Conservation (phyloP, 2,329 filamentous ascomycete genomes). For the Rachicladosporium sp. region DNA sequence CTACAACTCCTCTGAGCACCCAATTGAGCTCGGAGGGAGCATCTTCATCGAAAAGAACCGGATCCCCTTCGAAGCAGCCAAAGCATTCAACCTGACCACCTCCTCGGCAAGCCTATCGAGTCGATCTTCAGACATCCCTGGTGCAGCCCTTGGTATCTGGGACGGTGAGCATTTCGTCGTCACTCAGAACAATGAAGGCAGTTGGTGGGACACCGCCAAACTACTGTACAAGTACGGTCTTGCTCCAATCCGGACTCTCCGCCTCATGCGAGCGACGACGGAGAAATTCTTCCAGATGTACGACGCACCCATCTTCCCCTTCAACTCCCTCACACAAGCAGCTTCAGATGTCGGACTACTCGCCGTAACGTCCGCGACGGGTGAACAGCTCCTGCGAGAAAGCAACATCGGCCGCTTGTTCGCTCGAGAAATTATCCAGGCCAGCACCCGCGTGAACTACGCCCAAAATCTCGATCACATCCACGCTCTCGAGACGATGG, state of each 20-base stretch:
- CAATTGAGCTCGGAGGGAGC: conserved; percentile 77
- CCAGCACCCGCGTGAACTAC: conserved; percentile 87
- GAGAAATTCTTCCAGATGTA: conserved; percentile 70
- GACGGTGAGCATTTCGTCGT: conserved; percentile 67
- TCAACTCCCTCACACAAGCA: conserved; percentile 58
- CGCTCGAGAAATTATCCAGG: conserved; percentile 72
- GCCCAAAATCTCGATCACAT: conserved; percentile 77
- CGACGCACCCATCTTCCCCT: conserved; percentile 71
- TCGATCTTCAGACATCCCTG: conserved; percentile 35
- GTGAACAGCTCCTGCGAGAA: conserved; percentile 55
- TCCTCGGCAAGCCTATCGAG: conserved; percentile 17
- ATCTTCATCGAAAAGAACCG: conserved; percentile 81
- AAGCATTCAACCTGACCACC: conserved; percentile 56
- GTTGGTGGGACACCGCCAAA: conserved; percentile 71
- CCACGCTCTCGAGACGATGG: conserved; percentile 81
- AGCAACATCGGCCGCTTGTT: conserved; percentile 59
- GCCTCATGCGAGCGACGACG: conserved; percentile 59
- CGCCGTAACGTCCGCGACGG: conserved; percentile 56
- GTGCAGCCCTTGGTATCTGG: conserved; percentile 63
- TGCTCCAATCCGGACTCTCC: conserved; percentile 61
- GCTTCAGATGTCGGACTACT: conserved; percentile 56
- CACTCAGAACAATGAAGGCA: conserved; percentile 45
- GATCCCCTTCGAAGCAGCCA: conserved; percentile 63
- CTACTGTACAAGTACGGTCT: conserved; percentile 77
- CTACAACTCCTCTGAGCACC: conserved; percentile 52